A percentile compares a stretch with the other conserved stretches of the same genome.
phyloP scores from a whole-genome alignment of 208 protist species.

The Trypanosoma conorhini region DNA sequence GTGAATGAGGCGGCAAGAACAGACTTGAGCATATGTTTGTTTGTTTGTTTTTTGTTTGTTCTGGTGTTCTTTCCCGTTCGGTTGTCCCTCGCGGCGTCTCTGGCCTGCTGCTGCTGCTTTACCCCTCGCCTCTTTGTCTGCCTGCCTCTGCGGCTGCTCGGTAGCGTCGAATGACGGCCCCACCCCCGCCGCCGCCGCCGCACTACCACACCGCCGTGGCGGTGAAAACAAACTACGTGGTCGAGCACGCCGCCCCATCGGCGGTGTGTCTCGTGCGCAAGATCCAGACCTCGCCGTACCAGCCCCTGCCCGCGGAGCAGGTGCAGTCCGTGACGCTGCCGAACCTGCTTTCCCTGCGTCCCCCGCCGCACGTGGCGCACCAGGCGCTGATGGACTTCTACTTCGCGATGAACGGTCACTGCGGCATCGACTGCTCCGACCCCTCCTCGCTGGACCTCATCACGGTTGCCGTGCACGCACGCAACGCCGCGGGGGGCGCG shows the following conservation, averaged over 20 bases:
- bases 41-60: not conserved
- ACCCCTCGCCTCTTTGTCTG: not conserved
- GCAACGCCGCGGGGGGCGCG: not conserved
- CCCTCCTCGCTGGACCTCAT: slow-evolving; percentile 24
- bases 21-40: not conserved
- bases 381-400: slow-evolving; percentile 85
- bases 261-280: slow-evolving; percentile 65
- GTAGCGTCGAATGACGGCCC: not conserved
- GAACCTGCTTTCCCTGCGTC: slow-evolving; percentile 56
- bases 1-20: not conserved
- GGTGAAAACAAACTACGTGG: slow-evolving; percentile 51
- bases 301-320: slow-evolving; percentile 44
- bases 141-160: not conserved
- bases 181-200: not conserved
- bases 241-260: slow-evolving; percentile 54
- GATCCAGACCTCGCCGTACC: slow-evolving; percentile 61
- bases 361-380: slow-evolving; percentile 59
- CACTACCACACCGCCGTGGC: slow-evolving; percentile 1
- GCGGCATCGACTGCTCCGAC: slow-evolving; percentile 46
- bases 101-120: not conserved
- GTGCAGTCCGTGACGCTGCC: slow-evolving; percentile 49
- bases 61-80: too few relatives aligned
- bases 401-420: slow-evolving; percentile 57
- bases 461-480: not conserved
- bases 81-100: too few relatives aligned